Percentiles rank a stretch among this genome's conserved stretches.
Evolutionary conservation across 768 basidiomycete genomes (phyloP).

Genomic region (Agaricus blazei): DNA sequence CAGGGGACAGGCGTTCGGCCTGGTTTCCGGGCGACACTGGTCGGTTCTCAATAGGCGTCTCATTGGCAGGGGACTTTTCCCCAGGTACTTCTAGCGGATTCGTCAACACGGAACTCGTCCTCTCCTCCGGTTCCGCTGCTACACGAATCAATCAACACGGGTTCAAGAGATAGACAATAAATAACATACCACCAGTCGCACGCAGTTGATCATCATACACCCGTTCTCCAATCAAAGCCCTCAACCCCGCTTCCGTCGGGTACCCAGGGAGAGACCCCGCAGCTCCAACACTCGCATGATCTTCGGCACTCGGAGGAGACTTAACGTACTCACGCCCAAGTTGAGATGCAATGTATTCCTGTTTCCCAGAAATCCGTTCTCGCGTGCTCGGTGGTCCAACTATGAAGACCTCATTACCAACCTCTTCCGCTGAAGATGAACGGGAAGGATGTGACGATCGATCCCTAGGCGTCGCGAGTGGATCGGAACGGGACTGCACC

Average conservation of each 20-base stretch:
- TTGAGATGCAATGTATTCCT: background rate
- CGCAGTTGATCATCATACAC: constrained; percentile 16
- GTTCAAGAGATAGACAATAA: background rate
- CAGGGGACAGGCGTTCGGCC: too few relatives aligned
- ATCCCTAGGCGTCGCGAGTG: background rate
- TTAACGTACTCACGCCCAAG: background rate
- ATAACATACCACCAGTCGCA: constrained; percentile 9
- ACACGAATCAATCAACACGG: background rate
- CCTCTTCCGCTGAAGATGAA: background rate
- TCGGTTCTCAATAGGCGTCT: too few relatives aligned
- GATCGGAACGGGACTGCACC: background rate
- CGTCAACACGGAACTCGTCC: too few relatives aligned
- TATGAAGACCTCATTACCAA: background rate
- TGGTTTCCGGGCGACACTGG: too few relatives aligned
- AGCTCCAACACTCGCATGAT: constrained; percentile 6
- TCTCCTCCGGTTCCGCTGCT: too few relatives aligned
- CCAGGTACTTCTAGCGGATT: too few relatives aligned
- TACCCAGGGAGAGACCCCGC: constrained; percentile 18
- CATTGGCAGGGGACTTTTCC: too few relatives aligned
- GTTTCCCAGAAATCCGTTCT: constrained; percentile 3
- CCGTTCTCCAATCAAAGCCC: constrained; percentile 15
- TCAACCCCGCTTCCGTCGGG: constrained; percentile 14
- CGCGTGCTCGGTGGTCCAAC: constrained; percentile 1
- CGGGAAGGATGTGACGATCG: background rate
- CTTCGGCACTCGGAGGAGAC: background rate